Evolutionary conservation across 192 early-diverging fungal genomes (phyloP).

Genomic region (Backusella westeae): DNA sequence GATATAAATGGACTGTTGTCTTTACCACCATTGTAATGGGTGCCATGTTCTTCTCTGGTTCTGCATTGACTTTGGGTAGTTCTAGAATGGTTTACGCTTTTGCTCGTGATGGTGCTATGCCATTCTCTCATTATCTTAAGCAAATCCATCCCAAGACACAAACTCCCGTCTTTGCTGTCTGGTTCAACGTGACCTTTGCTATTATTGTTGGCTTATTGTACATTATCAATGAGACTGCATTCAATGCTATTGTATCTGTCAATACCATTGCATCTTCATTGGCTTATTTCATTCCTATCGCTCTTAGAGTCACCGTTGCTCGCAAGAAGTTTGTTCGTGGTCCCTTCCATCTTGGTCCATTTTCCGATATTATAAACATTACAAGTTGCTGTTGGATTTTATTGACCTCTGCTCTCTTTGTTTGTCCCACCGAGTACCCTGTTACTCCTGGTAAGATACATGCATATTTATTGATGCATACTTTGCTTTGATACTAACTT

Average conservation of each 20-base stretch:
- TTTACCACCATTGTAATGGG: slow-evolving; percentile 45
- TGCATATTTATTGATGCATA: not conserved
- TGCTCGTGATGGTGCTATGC: slow-evolving; percentile 48
- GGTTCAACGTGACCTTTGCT: slow-evolving; percentile 47
- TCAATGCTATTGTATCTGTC: slow-evolving; percentile 50
- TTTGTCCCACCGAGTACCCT: slow-evolving; percentile 42
- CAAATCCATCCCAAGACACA: slow-evolving; percentile 35
- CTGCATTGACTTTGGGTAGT: slow-evolving; percentile 41
- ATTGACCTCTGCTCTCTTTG: slow-evolving; percentile 36
- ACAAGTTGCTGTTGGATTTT: slow-evolving; percentile 37
- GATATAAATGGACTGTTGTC: slow-evolving; percentile 40
- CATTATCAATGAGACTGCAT: slow-evolving; percentile 44
- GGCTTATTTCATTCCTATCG: slow-evolving; percentile 50
- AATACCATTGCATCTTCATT: slow-evolving; percentile 51
- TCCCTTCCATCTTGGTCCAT: slow-evolving; percentile 45
- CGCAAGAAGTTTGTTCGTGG: slow-evolving; percentile 43
- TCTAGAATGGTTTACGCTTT: slow-evolving; percentile 57
- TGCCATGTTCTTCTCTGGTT: slow-evolving; percentile 50
- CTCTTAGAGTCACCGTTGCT: slow-evolving; percentile 40
- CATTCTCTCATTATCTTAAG: slow-evolving; percentile 37
- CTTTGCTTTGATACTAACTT: not conserved
- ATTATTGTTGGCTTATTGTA: slow-evolving; percentile 44
- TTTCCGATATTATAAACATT: slow-evolving; percentile 38
- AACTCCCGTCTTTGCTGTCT: slow-evolving; percentile 43
- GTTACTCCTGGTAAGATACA: slow-evolving; percentile 31